Percentiles rank a stretch among this genome's conserved stretches.
These are phyloP conservation scores for Zygosaccharomyces siamensis DNA, from an alignment of 805 yeast species.

Conservation along the genomic window DNA sequence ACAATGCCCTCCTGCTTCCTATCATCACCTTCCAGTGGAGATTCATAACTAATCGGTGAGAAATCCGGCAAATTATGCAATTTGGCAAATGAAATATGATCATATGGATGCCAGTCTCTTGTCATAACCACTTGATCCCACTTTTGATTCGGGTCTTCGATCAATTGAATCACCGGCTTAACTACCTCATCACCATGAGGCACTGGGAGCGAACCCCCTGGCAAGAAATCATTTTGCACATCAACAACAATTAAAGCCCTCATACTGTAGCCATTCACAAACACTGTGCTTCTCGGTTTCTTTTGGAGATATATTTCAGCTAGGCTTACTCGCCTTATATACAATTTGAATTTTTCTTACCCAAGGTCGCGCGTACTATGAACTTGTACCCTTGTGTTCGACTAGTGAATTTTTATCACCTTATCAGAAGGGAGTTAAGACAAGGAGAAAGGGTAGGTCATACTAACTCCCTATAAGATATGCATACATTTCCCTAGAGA, in stretches of 20 bases:
- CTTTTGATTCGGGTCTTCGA: conserved; percentile 37
- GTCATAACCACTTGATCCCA: conserved; percentile 71
- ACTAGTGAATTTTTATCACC: no score
- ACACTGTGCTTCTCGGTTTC: neutral
- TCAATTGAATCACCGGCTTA: conserved; percentile 45
- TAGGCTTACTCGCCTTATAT: neutral
- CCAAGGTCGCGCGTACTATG: no score
- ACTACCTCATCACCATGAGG: conserved; percentile 56
- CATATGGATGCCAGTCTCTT: conserved; percentile 82
- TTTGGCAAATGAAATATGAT: conserved; percentile 80
- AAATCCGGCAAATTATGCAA: conserved; percentile 53
- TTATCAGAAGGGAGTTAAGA: no score
- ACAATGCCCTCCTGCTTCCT: conserved; percentile 42
- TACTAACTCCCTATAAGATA: no score
- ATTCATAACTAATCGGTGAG: conserved; percentile 42
- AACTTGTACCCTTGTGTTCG: no score
- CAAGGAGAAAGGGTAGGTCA: no score
- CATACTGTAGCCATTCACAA: conserved; percentile 1
- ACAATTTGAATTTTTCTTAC: no score
- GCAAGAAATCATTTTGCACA: conserved; percentile 79
- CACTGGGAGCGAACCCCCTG: conserved; percentile 74
- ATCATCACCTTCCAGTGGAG: conserved; percentile 42
- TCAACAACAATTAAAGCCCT: conserved; percentile 71
- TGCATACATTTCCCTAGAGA: no score
- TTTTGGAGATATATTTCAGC: neutral